Evolutionary conservation across 257 asterid genomes (phyloP), one percentile per base, ranked within the genome.

Genomic region (Ophiorrhiza pumila): DNA sequence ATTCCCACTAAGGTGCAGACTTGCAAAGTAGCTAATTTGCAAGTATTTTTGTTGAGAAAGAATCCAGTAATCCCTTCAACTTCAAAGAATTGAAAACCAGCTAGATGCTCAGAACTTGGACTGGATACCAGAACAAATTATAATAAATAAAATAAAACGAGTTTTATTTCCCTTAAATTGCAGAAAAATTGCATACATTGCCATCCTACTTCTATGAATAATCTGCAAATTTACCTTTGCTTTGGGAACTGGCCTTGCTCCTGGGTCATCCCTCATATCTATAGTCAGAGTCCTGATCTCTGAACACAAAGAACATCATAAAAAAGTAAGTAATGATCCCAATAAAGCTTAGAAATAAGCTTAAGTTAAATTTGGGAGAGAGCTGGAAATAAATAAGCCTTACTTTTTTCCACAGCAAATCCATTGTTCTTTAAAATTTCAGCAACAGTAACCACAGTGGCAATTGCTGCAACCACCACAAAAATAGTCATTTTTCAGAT

Each of bases 341-440:
- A 25, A n/a, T 9, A 12, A 68, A 41, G 13, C 55, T 10, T 8
- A 27, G 43, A 22, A 37, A 23, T 12, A 17, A 59, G 18, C 45
- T n/a, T 42, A 71, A 29, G 42, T 8, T 20, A 45, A 42, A 42
- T 57, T 57, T 37, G 12, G 49, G 37, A 47, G 23, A 64, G 39
- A 68, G 20, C 10, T 5, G 67, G 27, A 25, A 22, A 43, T 13
- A 2, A 22, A 70, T 29, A 32, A 45, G 11, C 25, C 90, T 83
- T 76, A 90, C 96, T 90, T 68, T 76, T 90, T 79, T 88, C 91
- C 79, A 86, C 80, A 10, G 91, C 95, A 56, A 88, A 86, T 47
- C 95, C 95, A 62, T 82, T 83, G 88, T 90, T 87, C 89, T 90
- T 90, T 18, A 90, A 57, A 73, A 90, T 90, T 78, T 90, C 96